Percentiles rank a stretch among this genome's conserved stretches.
These are phyloP conservation scores for Acanthamoeba polyphaga DNA, from an alignment of 208 protist species.

Conservation along the genomic window DNA sequence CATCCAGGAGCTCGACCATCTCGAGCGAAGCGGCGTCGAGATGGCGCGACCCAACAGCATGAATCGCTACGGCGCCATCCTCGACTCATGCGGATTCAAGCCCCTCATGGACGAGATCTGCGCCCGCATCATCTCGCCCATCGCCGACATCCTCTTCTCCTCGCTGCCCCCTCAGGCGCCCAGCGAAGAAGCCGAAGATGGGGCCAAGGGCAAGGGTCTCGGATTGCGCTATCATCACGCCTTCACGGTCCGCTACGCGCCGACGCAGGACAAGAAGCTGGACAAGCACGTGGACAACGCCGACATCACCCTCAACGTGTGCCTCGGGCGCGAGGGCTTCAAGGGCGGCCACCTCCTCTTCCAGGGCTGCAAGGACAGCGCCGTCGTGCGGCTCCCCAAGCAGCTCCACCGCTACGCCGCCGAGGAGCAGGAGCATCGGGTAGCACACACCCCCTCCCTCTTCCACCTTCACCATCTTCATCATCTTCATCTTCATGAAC, in stretches of 20 bases:
- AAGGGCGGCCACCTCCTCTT: conserved; percentile 60
- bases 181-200: neutral
- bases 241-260: conserved; percentile 56
- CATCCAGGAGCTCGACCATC: conserved; percentile 53
- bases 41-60: conserved; percentile 62
- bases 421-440: conserved; percentile 39
- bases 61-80: conserved; percentile 59
- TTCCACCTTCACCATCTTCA: neutral
- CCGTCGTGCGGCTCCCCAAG: conserved; percentile 13
- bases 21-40: conserved; percentile 27
- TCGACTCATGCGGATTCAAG: conserved; percentile 33
- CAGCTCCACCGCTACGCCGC: conserved; percentile 9
- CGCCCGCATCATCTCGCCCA: conserved; percentile 34
- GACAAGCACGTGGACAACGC: conserved; percentile 48
- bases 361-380: conserved; percentile 50
- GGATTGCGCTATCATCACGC: conserved; percentile 39
- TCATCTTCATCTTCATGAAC: neutral
- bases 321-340: conserved; percentile 50
- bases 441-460: neutral
- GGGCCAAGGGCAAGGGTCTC: neutral
- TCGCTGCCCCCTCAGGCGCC: neutral
- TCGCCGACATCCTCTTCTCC: conserved; percentile 39
- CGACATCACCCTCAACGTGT: conserved; percentile 70
- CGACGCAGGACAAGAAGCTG: conserved; percentile 45
- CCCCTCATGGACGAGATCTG: neutral